Conservation (phyloP, 169 alveolate genomes). For the Eimeria tenella region DNA sequence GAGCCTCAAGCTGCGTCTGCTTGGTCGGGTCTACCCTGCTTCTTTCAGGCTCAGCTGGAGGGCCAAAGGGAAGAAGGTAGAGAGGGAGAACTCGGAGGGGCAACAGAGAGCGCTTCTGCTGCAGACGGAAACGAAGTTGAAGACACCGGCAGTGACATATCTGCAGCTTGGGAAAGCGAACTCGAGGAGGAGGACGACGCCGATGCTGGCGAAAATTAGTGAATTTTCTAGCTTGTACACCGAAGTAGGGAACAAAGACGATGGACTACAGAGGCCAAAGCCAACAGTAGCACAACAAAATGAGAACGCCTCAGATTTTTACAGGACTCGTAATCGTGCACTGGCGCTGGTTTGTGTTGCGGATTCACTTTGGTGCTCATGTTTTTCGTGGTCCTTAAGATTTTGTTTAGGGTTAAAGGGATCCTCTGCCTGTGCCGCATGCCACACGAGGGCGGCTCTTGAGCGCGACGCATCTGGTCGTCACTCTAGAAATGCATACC, state of each 20-base stretch:
- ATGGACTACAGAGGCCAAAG: no score
- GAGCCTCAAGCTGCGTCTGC: no score
- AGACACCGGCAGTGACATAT: background rate
- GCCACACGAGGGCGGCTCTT: background rate
- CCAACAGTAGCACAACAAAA: no score
- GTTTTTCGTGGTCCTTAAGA: background rate
- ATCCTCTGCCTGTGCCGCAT: background rate
- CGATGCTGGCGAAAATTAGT: background rate
- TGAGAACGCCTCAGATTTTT: background rate
- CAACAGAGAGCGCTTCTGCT: constrained; percentile 27
- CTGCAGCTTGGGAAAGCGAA: constrained; percentile 48
- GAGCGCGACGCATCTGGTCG: constrained; percentile 38
- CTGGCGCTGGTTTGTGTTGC: background rate
- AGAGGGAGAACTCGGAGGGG: constrained; percentile 5
- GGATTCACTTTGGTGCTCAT: background rate
- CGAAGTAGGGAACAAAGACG: no score
- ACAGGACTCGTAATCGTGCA: background rate
- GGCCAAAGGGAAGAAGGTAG: constrained; percentile 17
- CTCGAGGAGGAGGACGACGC: constrained; percentile 23
- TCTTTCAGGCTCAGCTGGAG: constrained; percentile 21
- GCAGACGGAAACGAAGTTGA: constrained; percentile 9
- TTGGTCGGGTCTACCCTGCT: background rate
- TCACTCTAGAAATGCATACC: background rate
- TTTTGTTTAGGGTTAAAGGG: background rate
- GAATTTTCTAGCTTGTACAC: background rate